These are phyloP conservation scores for Vararia minispora DNA, from an alignment of 768 basidiomycete species.

Conservation along the genomic window DNA sequence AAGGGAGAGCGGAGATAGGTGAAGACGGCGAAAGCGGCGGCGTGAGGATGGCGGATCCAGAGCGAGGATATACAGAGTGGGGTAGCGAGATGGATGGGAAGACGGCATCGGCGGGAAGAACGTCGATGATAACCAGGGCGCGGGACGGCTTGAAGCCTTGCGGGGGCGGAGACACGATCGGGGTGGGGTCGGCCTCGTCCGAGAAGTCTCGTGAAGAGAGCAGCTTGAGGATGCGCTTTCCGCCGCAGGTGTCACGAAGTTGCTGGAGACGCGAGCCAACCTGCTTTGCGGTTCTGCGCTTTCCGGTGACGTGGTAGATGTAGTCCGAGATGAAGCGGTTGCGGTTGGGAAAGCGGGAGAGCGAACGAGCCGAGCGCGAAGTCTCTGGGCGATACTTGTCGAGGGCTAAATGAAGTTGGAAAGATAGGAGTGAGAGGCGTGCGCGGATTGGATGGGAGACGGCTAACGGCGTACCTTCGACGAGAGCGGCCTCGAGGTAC, in stretches of 20 bases:
- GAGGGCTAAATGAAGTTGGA: constrained; percentile 32
- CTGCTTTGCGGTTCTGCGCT: constrained; percentile 64
- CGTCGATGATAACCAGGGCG: constrained; percentile 6
- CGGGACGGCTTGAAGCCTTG: constrained; percentile 9
- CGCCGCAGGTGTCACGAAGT: constrained; percentile 62
- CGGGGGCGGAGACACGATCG: constrained; percentile 8
- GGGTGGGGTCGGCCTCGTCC: constrained; percentile 4
- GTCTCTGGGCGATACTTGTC: constrained; percentile 64
- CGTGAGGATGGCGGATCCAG: constrained; percentile 4
- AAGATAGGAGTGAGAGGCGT: constrained; percentile 12
- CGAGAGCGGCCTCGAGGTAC: constrained; percentile 63
- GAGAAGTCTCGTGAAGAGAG: constrained; percentile 13
- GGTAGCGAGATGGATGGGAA: constrained; percentile 26
- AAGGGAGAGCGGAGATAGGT: constrained; percentile 8
- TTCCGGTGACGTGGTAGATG: constrained; percentile 58
- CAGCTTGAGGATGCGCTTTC: constrained; percentile 33
- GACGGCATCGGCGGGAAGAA: constrained; percentile 19
- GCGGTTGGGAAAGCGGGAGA: constrained; percentile 68
- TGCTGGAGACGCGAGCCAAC: constrained; percentile 76
- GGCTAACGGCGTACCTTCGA: constrained; percentile 42
- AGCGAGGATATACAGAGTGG: constrained; percentile 12
- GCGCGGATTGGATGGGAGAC: not conserved
- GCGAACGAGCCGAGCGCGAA: constrained; percentile 58
- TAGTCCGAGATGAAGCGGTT: constrained; percentile 76
- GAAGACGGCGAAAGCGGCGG: constrained; percentile 13